Evolutionary conservation across 495 filamentous ascomycete genomes (phyloP), one percentile per base, ranked within the genome.

Genomic region (Annulohypoxylon nitens): DNA sequence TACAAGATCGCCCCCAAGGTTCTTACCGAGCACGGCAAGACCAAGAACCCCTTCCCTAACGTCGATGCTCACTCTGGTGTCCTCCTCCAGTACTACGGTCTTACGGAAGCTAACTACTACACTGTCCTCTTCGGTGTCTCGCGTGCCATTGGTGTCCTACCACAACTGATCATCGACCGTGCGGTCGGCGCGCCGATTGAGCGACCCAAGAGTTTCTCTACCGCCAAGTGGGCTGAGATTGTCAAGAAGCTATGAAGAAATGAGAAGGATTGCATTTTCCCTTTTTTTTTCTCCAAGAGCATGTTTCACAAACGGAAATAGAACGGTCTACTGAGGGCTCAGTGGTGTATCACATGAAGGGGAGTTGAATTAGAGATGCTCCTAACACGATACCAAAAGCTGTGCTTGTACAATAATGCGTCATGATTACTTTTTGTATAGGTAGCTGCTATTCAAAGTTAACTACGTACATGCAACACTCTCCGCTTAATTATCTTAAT

Each of bases 1-100:
- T 98, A 97, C 91, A 98, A 99, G 91, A 98, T 99, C 80, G 96
- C 96, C 64, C 97, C 96, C 71, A 93, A 92, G 79, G 96, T 99
- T 67, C 86, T 99, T 76, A 98, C 97, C 69, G 95, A 98, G 88
- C 96, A 99, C 86, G 96, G 96, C 84, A 99, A 99, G 93, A 97
- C 94, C 84, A 97, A 97, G 92, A 96, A 97, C 91, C 77, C 82
- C 51, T 82, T 61, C 76, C 76, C 76, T 70, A 82, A 82, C 76
- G 80, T 86, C 61, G 82, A 83, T 68, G 84, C 84, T 69, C 96
- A 99, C 91, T 97, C 93, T 45, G 96, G 96, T 87, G 96, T 98
- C 74, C 93, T 99, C 73, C 92, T 99, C 63, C 97, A 99, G 87
- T 97, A 99, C 89, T 99, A 99, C 84, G 96, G 96, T 76, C 87